Evolutionary conservation across 805 yeast species (phyloP).

Genomic region (Saccharomycopsis malanga): DNA sequence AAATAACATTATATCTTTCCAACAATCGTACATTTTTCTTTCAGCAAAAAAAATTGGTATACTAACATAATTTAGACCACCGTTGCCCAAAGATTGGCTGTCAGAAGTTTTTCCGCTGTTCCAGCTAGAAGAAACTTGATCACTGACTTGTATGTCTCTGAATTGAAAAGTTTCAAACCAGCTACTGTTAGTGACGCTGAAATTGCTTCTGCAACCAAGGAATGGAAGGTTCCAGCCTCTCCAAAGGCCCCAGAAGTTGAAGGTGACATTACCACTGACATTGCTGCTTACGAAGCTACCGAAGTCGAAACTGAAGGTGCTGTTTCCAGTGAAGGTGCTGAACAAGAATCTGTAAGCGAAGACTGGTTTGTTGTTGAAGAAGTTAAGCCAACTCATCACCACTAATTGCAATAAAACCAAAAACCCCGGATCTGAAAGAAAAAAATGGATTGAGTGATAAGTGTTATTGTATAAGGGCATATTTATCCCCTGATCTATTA

Average conservation of each 20-base stretch:
- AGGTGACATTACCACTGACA: slow-evolving; percentile 56
- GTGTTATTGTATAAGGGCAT: too few species aligned
- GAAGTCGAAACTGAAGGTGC: slow-evolving; percentile 68
- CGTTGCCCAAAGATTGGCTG: slow-evolving; percentile 25
- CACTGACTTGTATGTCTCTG: slow-evolving; percentile 80
- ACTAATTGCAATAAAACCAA: too few species aligned
- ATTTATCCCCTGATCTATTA: too few species aligned
- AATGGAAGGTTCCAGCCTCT: slow-evolving; percentile 75
- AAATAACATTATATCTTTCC: too few species aligned
- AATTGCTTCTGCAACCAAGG: slow-evolving; percentile 70
- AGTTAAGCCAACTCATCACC: slow-evolving; percentile 44
- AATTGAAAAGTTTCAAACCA: slow-evolving; percentile 85
- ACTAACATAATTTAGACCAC: slow-evolving; percentile 7
- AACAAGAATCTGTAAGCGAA: slow-evolving; percentile 38
- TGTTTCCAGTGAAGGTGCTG: slow-evolving; percentile 38
- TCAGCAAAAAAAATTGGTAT: too few species aligned
- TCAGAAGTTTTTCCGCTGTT: slow-evolving; percentile 32
- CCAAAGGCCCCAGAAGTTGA: slow-evolving; percentile 72
- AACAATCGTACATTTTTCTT: too few species aligned
- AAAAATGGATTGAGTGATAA: too few species aligned
- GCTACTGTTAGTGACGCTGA: slow-evolving; percentile 64
- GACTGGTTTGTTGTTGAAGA: slow-evolving; percentile 82
- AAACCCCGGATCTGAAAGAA: too few species aligned
- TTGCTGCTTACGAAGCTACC: slow-evolving; percentile 60
- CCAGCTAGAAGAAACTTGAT: slow-evolving; percentile 47